These are phyloP conservation scores for Silene noctiflora DNA, from an alignment of 179 eudicot genomes.

Conservation along the genomic window DNA sequence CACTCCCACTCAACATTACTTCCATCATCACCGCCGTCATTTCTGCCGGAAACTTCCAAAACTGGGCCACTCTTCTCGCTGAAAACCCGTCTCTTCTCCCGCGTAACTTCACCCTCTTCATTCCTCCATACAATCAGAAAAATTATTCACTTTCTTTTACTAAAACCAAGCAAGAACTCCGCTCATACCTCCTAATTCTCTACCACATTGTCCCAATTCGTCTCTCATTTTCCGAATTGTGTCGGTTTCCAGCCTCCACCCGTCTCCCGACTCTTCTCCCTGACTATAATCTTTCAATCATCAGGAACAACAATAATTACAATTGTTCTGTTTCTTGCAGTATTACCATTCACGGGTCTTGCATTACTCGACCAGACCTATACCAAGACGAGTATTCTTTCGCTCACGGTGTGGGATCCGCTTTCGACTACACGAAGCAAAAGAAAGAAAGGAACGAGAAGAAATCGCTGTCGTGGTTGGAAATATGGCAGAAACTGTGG, in stretches of 20 bases:
- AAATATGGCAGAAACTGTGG: too few relatives aligned
- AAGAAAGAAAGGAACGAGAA: neutral
- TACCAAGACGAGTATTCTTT: constrained; percentile 22
- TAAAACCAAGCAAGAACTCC: neutral
- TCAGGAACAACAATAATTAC: neutral
- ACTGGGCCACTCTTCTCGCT: constrained; percentile 14
- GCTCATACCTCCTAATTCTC: constrained; percentile 16
- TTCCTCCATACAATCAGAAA: constrained; percentile 20
- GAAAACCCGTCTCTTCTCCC: constrained; percentile 17
- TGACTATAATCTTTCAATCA: constrained; percentile 31
- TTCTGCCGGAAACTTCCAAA: constrained; percentile 3
- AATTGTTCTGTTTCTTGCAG: constrained; percentile 13
- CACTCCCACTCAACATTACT: neutral
- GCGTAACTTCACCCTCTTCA: constrained; percentile 37
- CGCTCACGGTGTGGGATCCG: constrained; percentile 29
- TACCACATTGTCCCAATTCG: constrained; percentile 53
- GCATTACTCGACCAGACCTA: constrained; percentile 35
- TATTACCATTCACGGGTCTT: constrained; percentile 33
- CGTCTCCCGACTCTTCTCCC: constrained; percentile 47
- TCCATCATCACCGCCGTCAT: neutral
- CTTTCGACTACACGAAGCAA: constrained; percentile 32
- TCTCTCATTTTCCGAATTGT: constrained; percentile 37
- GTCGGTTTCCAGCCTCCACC: constrained; percentile 12
- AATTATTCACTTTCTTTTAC: too few relatives aligned
- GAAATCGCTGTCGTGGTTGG: neutral